phyloP scores from a whole-genome alignment of 495 filamentous ascomycete genomes.

The Neurospora sp. region DNA sequence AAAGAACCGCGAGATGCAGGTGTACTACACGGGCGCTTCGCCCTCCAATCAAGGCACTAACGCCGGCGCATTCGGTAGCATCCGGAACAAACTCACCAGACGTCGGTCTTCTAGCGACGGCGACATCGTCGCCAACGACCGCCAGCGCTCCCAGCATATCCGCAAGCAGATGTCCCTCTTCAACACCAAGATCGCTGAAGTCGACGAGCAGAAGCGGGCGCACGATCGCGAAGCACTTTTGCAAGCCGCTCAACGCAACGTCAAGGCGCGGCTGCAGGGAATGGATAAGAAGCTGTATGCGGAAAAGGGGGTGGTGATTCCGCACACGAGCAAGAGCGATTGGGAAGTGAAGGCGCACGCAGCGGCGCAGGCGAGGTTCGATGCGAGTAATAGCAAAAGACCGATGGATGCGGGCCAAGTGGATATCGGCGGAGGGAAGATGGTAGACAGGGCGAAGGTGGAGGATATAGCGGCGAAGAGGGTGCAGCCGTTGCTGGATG shows the following conservation, averaged over 20 bases:
- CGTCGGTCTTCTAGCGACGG: slow-evolving; percentile 63
- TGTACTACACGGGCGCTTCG: slow-evolving; percentile 46
- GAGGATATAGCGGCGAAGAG: slow-evolving; percentile 69
- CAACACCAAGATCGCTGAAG: slow-evolving; percentile 52
- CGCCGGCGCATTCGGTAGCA: slow-evolving; percentile 31
- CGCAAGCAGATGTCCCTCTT: slow-evolving; percentile 72
- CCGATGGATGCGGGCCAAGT: slow-evolving; percentile 48
- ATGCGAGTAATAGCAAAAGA: slow-evolving; percentile 24
- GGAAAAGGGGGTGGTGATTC: slow-evolving; percentile 67
- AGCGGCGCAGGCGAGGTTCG: slow-evolving; percentile 55
- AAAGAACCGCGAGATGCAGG: slow-evolving; percentile 45
- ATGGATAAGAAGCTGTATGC: slow-evolving; percentile 73
- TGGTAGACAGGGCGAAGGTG: slow-evolving; percentile 68
- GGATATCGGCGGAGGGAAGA: slow-evolving; percentile 71
- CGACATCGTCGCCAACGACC: slow-evolving; percentile 46
- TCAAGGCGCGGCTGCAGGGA: slow-evolving; percentile 60
- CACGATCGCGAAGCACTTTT: slow-evolving; percentile 65
- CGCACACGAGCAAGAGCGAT: slow-evolving; percentile 51
- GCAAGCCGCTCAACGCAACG: slow-evolving; percentile 73
- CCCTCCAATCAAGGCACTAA: neutral
- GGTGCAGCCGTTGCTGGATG: slow-evolving; percentile 85
- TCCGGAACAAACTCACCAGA: slow-evolving; percentile 47
- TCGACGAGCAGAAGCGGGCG: slow-evolving; percentile 66
- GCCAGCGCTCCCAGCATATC: slow-evolving; percentile 58
- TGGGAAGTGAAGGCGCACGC: slow-evolving; percentile 70